Conservation (phyloP, 2,329 filamentous ascomycete genomes). For the Fusarium sp. region DNA sequence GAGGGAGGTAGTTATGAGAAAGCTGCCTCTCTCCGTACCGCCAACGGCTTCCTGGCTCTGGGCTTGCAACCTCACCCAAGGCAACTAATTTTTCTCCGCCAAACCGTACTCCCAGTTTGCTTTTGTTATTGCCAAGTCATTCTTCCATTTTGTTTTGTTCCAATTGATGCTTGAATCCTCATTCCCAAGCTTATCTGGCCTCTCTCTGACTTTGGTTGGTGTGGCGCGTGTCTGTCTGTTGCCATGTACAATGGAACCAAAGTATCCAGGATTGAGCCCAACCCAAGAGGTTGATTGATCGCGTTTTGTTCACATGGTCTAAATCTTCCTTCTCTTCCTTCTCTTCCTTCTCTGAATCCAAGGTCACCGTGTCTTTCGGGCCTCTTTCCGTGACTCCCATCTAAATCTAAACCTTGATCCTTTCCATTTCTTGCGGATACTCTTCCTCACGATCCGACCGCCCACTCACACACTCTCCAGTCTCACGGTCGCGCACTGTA, state of each 20-base stretch:
- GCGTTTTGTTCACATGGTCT: not conserved
- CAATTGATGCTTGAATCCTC: not conserved
- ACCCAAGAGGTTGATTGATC: slow-evolving; percentile 2
- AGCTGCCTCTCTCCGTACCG: slow-evolving; percentile 40
- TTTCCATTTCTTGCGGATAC: slow-evolving; percentile 24
- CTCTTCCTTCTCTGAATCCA: too few relatives aligned
- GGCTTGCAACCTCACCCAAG: slow-evolving; percentile 36
- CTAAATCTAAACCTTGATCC: slow-evolving; percentile 15
- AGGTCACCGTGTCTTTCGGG: not conserved
- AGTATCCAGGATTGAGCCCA: slow-evolving; percentile 20
- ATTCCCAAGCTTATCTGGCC: not conserved
- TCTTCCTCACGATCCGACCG: slow-evolving; percentile 31
- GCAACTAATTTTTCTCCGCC: slow-evolving; percentile 34
- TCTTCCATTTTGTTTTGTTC: slow-evolving; percentile 1
- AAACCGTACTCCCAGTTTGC: slow-evolving; percentile 15
- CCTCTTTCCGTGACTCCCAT: not conserved
- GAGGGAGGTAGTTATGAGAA: slow-evolving; percentile 52
- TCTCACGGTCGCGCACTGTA: slow-evolving; percentile 35
- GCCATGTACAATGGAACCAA: slow-evolving; percentile 20
- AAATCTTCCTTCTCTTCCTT: too few relatives aligned
- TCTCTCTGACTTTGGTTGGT: slow-evolving; percentile 6
- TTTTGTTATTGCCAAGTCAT: slow-evolving; percentile 1
- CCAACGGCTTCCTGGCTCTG: slow-evolving; percentile 13
- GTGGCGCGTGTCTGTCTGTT: slow-evolving; percentile 18
- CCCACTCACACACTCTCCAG: slow-evolving; percentile 17